Conservation (phyloP, 192 early-diverging fungal species). For the Coemansia sp. region DNA sequence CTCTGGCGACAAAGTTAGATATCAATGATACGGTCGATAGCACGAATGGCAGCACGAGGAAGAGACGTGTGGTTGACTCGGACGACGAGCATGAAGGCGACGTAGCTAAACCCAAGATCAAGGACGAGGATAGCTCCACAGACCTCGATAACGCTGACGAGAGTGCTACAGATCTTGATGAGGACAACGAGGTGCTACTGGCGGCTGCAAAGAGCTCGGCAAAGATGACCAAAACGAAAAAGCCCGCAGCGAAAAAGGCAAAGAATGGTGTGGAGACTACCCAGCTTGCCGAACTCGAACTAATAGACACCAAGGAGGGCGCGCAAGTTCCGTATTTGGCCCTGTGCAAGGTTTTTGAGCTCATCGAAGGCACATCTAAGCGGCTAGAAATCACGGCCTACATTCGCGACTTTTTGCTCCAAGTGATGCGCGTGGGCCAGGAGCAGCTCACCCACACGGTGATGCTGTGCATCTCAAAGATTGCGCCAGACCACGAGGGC, state of each 20-base stretch:
- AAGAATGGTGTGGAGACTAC: conserved; percentile 13
- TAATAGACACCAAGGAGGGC: conserved; percentile 44
- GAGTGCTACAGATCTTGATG: neutral
- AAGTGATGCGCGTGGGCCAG: conserved; percentile 38
- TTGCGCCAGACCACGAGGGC: conserved; percentile 93
- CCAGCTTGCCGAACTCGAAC: conserved; percentile 17
- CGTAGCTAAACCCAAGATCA: neutral
- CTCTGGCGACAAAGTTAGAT: conserved; percentile 2
- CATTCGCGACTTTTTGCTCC: conserved; percentile 33
- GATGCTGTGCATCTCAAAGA: conserved; percentile 92
- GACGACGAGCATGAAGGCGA: conserved; percentile 12
- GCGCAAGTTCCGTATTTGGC: conserved; percentile 70
- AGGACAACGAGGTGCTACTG: neutral
- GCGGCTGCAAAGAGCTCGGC: neutral
- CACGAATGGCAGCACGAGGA: neutral
- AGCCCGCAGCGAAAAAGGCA: conserved; percentile 19
- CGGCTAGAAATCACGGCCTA: conserved; percentile 52
- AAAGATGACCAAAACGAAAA: conserved; percentile 10
- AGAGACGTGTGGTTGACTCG: conserved; percentile 16
- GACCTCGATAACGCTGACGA: conserved; percentile 11
- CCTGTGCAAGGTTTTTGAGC: conserved; percentile 89
- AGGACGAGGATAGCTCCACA: neutral
- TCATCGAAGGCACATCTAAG: conserved; percentile 88
- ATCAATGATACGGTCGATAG: neutral
- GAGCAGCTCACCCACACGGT: conserved; percentile 63